Evolutionary conservation across 305 asterid species (phyloP).

Genomic region (Withania somnifera): DNA sequence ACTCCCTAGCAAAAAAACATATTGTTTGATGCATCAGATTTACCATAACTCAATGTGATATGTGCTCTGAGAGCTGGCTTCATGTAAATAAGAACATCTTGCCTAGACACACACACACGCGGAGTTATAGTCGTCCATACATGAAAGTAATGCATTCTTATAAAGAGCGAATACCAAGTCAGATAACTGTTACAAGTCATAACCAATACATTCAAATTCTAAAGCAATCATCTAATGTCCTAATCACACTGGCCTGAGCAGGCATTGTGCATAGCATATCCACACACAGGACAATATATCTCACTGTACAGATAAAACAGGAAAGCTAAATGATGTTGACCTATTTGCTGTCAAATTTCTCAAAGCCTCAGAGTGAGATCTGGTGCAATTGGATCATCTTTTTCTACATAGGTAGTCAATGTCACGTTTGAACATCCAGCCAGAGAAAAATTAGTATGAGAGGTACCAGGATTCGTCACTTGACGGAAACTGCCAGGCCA

Average conservation of each 20-base stretch:
- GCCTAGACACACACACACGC: neutral
- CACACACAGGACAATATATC: neutral
- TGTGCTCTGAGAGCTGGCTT: neutral
- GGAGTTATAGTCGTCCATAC: neutral
- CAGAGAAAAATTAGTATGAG: slow-evolving; percentile 14
- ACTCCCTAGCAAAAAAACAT: too few relatives aligned
- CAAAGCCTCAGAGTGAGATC: slow-evolving; percentile 52
- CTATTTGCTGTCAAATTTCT: neutral
- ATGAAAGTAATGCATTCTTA: neutral
- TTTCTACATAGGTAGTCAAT: slow-evolving; percentile 4
- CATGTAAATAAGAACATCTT: neutral
- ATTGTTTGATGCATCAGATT: too few relatives aligned
- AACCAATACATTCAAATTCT: neutral
- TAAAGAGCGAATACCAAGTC: neutral
- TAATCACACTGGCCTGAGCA: neutral
- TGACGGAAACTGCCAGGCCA: slow-evolving; percentile 60
- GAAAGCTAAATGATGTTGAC: neutral
- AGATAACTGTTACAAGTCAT: neutral
- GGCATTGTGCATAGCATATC: neutral
- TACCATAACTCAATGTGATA: neutral
- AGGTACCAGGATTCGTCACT: slow-evolving; percentile 1
- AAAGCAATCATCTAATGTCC: neutral
- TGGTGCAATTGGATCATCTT: slow-evolving; percentile 17
- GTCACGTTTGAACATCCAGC: slow-evolving; percentile 12
- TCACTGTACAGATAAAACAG: slow-evolving; percentile 12